These are phyloP conservation scores for Aquilaria malaccensis DNA, from an alignment of 345 rosid species.

Conservation along the genomic window DNA sequence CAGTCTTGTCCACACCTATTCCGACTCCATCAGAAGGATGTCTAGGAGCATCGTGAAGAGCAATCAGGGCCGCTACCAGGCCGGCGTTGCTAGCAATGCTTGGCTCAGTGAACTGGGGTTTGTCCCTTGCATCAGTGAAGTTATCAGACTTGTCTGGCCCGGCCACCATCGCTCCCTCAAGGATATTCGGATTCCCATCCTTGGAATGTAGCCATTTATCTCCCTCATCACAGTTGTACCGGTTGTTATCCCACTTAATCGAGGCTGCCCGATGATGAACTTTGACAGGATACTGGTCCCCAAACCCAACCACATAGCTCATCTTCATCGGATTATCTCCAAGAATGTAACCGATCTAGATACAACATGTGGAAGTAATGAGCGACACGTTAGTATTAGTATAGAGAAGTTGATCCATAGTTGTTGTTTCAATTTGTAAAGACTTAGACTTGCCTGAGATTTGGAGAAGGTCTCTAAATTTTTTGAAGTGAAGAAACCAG, in stretches of 20 bases:
- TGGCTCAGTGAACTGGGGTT: slow-evolving; percentile 37
- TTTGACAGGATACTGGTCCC: slow-evolving; percentile 36
- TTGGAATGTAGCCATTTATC: slow-evolving; percentile 26
- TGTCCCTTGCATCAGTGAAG: slow-evolving; percentile 33
- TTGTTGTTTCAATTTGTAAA: neutral
- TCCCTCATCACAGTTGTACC: slow-evolving; percentile 32
- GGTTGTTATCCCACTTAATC: slow-evolving; percentile 32
- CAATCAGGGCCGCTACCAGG: slow-evolving; percentile 51
- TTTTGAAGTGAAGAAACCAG: slow-evolving; percentile 27
- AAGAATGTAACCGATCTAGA: slow-evolving; percentile 35
- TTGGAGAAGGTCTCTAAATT: slow-evolving; percentile 36
- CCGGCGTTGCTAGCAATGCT: slow-evolving; percentile 37
- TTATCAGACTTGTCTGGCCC: slow-evolving; percentile 36
- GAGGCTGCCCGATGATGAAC: slow-evolving; percentile 57
- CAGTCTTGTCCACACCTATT: slow-evolving; percentile 35
- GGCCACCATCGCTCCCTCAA: slow-evolving; percentile 37
- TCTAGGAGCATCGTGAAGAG: slow-evolving; percentile 40
- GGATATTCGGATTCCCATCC: slow-evolving; percentile 31
- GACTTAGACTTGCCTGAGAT: slow-evolving; percentile 31
- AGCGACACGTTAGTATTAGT: neutral
- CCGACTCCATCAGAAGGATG: slow-evolving; percentile 11
- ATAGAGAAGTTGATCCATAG: neutral
- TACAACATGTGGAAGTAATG: neutral
- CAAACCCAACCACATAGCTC: slow-evolving; percentile 58
- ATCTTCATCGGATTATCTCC: slow-evolving; percentile 56